Evolutionary conservation across 192 early-diverging fungal species (phyloP).

Genomic region (Entomortierella parvispora): DNA sequence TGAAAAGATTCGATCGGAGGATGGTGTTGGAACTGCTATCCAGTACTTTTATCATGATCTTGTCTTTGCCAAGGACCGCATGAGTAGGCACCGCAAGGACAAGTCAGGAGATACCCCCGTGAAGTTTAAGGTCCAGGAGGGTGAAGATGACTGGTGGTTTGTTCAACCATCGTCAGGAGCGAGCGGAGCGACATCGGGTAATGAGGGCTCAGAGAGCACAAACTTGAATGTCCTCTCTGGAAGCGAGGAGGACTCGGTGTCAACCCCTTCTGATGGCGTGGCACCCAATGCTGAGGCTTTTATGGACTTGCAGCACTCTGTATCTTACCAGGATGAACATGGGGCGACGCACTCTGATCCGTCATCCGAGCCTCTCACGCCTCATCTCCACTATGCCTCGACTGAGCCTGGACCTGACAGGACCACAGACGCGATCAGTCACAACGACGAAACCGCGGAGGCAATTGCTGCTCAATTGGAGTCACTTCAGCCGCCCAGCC

Average conservation of each 20-base stretch:
- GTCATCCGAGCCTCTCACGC: conserved; percentile 17
- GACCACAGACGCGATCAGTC: conserved; percentile 3
- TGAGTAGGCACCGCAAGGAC: conserved; percentile 36
- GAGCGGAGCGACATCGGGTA: conserved; percentile 29
- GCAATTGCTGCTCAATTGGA: conserved; percentile 28
- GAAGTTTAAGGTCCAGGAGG: conserved; percentile 31
- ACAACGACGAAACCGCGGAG: conserved; percentile 23
- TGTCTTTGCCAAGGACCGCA: conserved; percentile 55
- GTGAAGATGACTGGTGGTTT: conserved; percentile 38
- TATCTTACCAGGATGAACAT: conserved; percentile 8
- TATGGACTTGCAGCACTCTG: conserved; percentile 13
- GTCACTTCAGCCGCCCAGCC: conserved; percentile 15
- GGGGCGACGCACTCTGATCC: background rate
- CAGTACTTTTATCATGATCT: conserved; percentile 72
- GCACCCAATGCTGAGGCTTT: conserved; percentile 12
- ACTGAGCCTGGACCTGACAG: conserved; percentile 42
- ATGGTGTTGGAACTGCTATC: conserved; percentile 68
- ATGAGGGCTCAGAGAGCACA: conserved; percentile 34
- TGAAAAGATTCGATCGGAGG: conserved; percentile 65
- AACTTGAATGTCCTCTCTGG: conserved; percentile 33
- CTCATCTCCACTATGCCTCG: conserved; percentile 1
- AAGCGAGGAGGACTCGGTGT: conserved; percentile 32
- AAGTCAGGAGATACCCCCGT: conserved; percentile 34
- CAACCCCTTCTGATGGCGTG: conserved; percentile 14
- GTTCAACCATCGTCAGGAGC: conserved; percentile 22